phyloP scores from a whole-genome alignment of 768 basidiomycete genomes.

The Hebeloma cylindrosporum region DNA sequence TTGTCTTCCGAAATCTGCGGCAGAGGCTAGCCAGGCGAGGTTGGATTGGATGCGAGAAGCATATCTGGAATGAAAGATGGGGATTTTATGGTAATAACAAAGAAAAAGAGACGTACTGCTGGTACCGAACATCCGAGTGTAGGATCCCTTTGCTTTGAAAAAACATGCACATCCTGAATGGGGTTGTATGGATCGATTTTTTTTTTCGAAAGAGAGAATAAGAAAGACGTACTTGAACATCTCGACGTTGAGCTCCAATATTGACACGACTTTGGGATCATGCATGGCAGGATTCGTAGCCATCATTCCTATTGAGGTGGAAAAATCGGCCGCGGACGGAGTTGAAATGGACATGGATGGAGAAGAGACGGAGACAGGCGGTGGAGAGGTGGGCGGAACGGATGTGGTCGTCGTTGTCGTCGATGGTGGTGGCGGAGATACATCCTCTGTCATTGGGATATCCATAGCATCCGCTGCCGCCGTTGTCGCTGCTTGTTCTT shows the following conservation, averaged over 20 bases:
- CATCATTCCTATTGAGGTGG: no score
- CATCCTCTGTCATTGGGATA: no score
- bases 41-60: constrained; percentile 64
- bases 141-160: constrained; percentile 55
- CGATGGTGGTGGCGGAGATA: constrained; percentile 4
- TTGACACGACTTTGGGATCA: constrained; percentile 55
- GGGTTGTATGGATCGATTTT: constrained; percentile 3
- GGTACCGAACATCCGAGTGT: constrained; percentile 48
- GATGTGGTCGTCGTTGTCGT: constrained; percentile 19
- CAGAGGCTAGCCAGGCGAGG: constrained; percentile 66
- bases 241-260: constrained; percentile 70
- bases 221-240: constrained; percentile 56
- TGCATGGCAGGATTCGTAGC: constrained; percentile 28
- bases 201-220: no score
- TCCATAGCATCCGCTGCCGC: no score
- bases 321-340: no score
- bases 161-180: constrained; percentile 56
- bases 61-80: constrained; percentile 43
- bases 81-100: constrained; percentile 4
- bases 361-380: not conserved
- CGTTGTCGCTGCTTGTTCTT: constrained; percentile 23
- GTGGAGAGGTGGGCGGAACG: constrained; percentile 7
- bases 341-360: not conserved
- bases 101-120: constrained; percentile 47
- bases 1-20: constrained; percentile 56